These are phyloP conservation scores for Trichophyton benhamiae DNA, from an alignment of 2,329 filamentous ascomycete species.

Conservation along the genomic window DNA sequence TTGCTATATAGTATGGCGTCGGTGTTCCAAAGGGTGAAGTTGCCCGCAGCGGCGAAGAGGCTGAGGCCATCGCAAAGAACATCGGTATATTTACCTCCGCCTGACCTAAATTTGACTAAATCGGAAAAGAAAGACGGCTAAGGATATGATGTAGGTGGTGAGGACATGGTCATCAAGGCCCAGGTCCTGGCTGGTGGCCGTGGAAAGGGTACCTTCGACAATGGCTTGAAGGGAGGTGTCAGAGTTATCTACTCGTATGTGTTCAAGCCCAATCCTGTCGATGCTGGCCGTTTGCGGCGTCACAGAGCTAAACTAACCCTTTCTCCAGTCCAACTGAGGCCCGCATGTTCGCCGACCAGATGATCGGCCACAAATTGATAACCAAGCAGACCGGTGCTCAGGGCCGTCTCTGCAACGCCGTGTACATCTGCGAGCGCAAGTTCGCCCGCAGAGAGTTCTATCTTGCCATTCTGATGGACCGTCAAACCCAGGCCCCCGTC, in stretches of 20 bases:
- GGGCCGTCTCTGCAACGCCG: conserved; percentile 88
- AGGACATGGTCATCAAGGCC: conserved; percentile 99
- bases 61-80: conserved; percentile 77
- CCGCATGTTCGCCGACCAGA: conserved; percentile 95
- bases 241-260: conserved; percentile 89
- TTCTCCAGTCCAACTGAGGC: conserved; percentile 61
- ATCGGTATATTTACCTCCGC: conserved; percentile 49
- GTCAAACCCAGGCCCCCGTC: conserved; percentile 75
- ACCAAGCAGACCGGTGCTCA: conserved; percentile 96
- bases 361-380: conserved; percentile 99
- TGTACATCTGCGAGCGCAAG: conserved; percentile 99
- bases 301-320: conserved; percentile 7
- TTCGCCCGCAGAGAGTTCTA: conserved; percentile 99
- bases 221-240: conserved; percentile 96
- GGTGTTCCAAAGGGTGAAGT: conserved; percentile 83
- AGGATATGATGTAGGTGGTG: conserved; percentile 42
- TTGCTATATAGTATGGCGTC: conserved; percentile 63
- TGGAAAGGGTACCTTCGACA: conserved; percentile 96
- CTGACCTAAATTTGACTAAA: conserved; percentile 1
- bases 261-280: background rate
- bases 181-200: conserved; percentile 95
- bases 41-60: conserved; percentile 71
- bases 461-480: conserved; percentile 97
- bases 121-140: conserved; percentile 11
- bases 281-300: background rate